phyloP scores from a whole-genome alignment of 2,329 filamentous ascomycete genomes.

The Diplocarpon mali region DNA sequence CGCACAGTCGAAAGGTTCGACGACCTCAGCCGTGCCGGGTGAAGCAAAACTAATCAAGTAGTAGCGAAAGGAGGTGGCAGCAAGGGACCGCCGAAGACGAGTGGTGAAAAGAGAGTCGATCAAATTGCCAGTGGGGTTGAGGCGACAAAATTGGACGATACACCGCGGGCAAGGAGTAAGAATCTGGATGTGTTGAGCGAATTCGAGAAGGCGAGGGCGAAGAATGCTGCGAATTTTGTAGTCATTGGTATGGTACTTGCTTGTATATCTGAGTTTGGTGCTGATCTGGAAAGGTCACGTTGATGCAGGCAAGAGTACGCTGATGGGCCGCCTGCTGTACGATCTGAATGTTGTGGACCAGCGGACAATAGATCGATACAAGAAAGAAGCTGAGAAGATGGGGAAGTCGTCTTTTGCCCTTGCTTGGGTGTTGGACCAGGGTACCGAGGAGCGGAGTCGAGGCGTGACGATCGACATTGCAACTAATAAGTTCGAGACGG shows the following conservation, averaged over 20 bases:
- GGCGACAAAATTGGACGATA: constrained; percentile 37
- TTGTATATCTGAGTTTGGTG: background rate
- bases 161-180: constrained; percentile 54
- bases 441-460: constrained; percentile 74
- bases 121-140: constrained; percentile 37
- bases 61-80: constrained; percentile 32
- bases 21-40: constrained; percentile 21
- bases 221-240: constrained; percentile 80
- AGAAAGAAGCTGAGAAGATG: constrained; percentile 78
- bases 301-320: constrained; percentile 92
- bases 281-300: constrained; percentile 59
- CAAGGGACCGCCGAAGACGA: constrained; percentile 30
- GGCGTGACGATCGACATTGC: constrained; percentile 97
- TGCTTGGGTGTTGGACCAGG: constrained; percentile 93
- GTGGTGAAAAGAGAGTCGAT: constrained; percentile 31
- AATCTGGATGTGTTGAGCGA: constrained; percentile 78
- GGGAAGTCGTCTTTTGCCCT: constrained; percentile 94
- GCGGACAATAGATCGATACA: constrained; percentile 77
- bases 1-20: constrained; percentile 83
- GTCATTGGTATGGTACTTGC: constrained; percentile 57
- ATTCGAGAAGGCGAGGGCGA: constrained; percentile 62
- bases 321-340: constrained; percentile 89
- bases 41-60: constrained; percentile 29
- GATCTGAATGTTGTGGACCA: constrained; percentile 84
- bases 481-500: constrained; percentile 87